Conservation (phyloP, 176 grass and related monocot genomes). For the Lolium rigidum region DNA sequence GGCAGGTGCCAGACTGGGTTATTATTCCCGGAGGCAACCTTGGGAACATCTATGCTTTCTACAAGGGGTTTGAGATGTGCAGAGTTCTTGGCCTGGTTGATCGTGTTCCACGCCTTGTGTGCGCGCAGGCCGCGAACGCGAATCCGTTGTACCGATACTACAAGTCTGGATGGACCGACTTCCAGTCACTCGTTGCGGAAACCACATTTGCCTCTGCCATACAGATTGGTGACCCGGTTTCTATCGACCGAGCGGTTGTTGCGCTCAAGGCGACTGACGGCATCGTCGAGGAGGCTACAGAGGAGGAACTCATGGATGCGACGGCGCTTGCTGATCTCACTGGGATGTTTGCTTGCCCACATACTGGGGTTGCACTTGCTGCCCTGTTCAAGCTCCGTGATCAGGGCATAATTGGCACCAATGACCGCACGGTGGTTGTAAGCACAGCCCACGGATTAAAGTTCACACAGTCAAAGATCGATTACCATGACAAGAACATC, state of each 20-base stretch:
- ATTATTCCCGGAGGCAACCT: constrained; percentile 75
- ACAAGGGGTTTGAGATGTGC: constrained; percentile 81
- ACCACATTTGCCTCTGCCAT: constrained; percentile 81
- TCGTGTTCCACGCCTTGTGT: constrained; percentile 61
- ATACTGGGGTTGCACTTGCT: constrained; percentile 78
- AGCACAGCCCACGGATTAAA: constrained; percentile 84
- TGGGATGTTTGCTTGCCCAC: constrained; percentile 82
- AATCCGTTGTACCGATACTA: constrained; percentile 69
- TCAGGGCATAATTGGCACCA: constrained; percentile 59
- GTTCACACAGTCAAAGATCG: constrained; percentile 83
- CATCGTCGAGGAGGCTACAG: constrained; percentile 76
- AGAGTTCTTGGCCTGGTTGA: constrained; percentile 66
- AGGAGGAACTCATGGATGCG: constrained; percentile 85
- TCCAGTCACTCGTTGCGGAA: constrained; percentile 56
- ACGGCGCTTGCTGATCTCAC: constrained; percentile 70
- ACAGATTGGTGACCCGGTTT: constrained; percentile 82
- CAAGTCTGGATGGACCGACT: constrained; percentile 69
- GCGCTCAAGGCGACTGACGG: constrained; percentile 68
- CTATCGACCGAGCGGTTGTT: constrained; percentile 64
- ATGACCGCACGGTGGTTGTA: constrained; percentile 77
- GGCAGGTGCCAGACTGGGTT: constrained; percentile 82
- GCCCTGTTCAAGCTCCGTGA: constrained; percentile 70
- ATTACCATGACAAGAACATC: constrained; percentile 73
- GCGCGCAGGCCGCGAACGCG: constrained; percentile 73
- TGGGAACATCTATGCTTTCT: constrained; percentile 89